Evolutionary conservation across 2,329 filamentous ascomycete genomes (phyloP), one percentile per base, ranked within the genome.

Genomic region (Aspergillus puulaauensis): DNA sequence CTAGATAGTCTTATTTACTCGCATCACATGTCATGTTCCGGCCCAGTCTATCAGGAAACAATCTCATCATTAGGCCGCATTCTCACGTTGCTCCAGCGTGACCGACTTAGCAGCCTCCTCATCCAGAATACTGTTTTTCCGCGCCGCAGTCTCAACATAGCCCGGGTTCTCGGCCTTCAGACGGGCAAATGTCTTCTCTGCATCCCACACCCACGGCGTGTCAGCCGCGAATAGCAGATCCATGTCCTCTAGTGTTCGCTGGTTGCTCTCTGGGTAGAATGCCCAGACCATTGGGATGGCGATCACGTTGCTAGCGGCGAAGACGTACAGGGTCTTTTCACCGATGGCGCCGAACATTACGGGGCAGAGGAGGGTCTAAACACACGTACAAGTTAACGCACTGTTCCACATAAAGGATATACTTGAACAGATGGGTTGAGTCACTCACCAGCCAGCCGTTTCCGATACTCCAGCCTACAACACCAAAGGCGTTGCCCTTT

Each of bases 171-270:
- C 83, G 4, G 77, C 83, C 70, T 86, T 87, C 50, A 89, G 75
- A n/a, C 77, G 77, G 4, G 78, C 80, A 72, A 89, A 90, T 31
- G 82, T 86, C 66, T 77, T 80, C 73, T 90, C 87, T 0, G 86
- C 87, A 52, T 89, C 86, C 88, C 89, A 91, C 1, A 82, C 82
- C 86, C 86, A 91, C 4, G 84, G 83, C 0, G 80, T 86, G 17
- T 86, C 79, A 1, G 85, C 82, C 0, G 88, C 86, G 64, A 92
- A 91, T 0, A 91, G 73, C 0, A 91, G 73, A 60, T 92, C 86
- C 78, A 91, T 91, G 67, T 91, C 88, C 66, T 91, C 89, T 0
- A 91, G 77, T 0, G 88, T 91, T 0, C 89, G 82, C 69, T 90
- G 86, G 67, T 87, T 90, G 3, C 85, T 89, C 69, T 91, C 89